phyloP scores from a whole-genome alignment of 2,329 filamentous ascomycete genomes.

The Ophiocordyceps sinensis region DNA sequence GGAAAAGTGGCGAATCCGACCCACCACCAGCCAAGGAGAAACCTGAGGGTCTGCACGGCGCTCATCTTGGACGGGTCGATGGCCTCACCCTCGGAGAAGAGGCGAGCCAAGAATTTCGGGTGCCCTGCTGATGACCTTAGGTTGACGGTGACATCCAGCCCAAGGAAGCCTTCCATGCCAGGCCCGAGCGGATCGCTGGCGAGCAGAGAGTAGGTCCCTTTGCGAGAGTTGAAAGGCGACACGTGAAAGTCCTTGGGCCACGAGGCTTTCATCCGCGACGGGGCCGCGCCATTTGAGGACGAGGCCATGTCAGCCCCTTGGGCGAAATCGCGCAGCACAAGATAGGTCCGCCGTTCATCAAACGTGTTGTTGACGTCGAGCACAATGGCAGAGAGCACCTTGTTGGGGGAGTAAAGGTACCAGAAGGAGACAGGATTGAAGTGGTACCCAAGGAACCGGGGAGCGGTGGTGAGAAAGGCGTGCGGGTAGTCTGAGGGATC shows the following conservation, averaged over 20 bases:
- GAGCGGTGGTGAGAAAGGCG: conserved; percentile 58
- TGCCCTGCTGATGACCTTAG: conserved; percentile 44
- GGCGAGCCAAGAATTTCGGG: conserved; percentile 44
- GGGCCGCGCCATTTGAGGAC: not conserved
- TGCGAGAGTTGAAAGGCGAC: conserved; percentile 56
- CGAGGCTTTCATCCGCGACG: conserved; percentile 25
- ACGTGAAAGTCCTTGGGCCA: conserved; percentile 66
- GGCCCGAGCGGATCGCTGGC: conserved; percentile 30
- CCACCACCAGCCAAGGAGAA: conserved; percentile 49
- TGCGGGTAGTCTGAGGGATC: conserved; percentile 46
- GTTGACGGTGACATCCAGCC: conserved; percentile 45
- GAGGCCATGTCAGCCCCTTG: conserved; percentile 5
- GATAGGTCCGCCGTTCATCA: conserved; percentile 42
- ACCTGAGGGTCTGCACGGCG: conserved; percentile 24
- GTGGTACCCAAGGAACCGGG: conserved; percentile 52
- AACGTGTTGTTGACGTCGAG: conserved; percentile 69
- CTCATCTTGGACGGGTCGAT: conserved; percentile 34
- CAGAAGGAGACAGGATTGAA: conserved; percentile 71
- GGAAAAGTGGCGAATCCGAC: conserved; percentile 52
- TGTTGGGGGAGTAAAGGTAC: conserved; percentile 53
- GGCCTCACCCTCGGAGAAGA: conserved; percentile 37
- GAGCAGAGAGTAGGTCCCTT: conserved; percentile 36
- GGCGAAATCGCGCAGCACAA: conserved; percentile 13
- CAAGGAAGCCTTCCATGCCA: conserved; percentile 19
- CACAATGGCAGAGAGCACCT: conserved; percentile 47